These are phyloP conservation scores for Marsdenia floribunda DNA, from an alignment of 257 asterid species.

Conservation along the genomic window DNA sequence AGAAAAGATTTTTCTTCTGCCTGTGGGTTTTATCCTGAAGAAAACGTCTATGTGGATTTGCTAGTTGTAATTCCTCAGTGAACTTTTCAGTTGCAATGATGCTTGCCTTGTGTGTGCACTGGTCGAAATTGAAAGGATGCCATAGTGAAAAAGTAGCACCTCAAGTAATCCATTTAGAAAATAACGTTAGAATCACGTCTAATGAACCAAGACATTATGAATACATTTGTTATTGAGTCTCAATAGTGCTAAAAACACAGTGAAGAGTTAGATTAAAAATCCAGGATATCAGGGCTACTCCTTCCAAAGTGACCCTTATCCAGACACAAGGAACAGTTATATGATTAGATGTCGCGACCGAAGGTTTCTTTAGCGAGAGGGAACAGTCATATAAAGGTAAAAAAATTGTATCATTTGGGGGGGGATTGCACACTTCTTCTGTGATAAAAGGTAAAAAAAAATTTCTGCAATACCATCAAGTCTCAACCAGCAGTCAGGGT, in stretches of 20 bases:
- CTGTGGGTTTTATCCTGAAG: neutral
- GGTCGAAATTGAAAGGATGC: neutral
- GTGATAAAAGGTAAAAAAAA: neutral
- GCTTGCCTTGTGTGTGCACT: neutral
- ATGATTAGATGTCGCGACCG: neutral
- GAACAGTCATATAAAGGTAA: neutral
- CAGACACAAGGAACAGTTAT: too few species aligned
- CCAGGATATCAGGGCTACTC: too few species aligned
- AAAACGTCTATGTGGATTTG: neutral
- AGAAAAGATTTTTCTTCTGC: neutral
- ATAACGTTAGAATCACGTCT: too few species aligned
- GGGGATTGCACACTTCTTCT: neutral
- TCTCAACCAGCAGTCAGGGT: neutral
- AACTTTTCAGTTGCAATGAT: neutral
- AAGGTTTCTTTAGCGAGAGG: neutral
- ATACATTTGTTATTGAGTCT: too few species aligned
- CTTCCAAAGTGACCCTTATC: too few species aligned
- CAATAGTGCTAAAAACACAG: too few species aligned
- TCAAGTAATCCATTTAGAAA: neutral
- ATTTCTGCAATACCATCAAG: constrained; percentile 2
- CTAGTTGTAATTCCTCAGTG: neutral
- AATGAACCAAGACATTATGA: too few species aligned
- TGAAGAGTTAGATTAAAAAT: too few species aligned
- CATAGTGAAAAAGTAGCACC: neutral
- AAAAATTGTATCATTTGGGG: too few species aligned